Evolutionary conservation across 2,329 filamentous ascomycete species (phyloP), one percentile per base, ranked within the genome.

Genomic region (Penicillium vulpinum): DNA sequence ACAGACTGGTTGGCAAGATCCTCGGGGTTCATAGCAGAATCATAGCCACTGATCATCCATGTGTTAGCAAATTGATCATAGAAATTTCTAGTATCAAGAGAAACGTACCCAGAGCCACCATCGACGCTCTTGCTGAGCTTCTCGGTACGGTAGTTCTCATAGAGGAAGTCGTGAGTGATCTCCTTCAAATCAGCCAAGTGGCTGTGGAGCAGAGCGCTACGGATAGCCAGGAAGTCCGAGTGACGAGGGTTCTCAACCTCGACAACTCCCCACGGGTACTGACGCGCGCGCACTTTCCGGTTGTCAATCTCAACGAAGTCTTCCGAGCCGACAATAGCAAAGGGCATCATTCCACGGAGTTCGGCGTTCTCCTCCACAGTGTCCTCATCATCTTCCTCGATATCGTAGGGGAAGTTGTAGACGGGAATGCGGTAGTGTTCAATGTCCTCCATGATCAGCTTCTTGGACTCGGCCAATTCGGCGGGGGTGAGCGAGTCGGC

Each of bases 71-170:
- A 70, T 28, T 41, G 35, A 51, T 57, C 58, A 47, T 18, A 24
- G 11, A 36, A 6, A 48, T 43, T 13, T 29, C 18, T 5, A 35
- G 22, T 18, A 35, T 22, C 18, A 45, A 44, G 41, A 50, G 56
- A 60, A 59, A 91, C 92, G 69, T 90, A 96, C 92, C 87, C 86
- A 85, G 87, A 85, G 78, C 87, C 84, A 79, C 90, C 90, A 76
- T 97, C 92, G 68, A 99, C 94, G 76, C 92, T 97, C 91, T 97
- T 99, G 83, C 91, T 96, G 70, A 99, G 90, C 84, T 97, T 97
- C 90, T 99, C 94, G 73, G 94, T 99, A 91, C 94, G 92, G 85
- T 99, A 99, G 82, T 99, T 99, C 78, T 99, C 94, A 81, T 99
- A 99, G 64, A 99, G 83, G 88, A 99, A 99, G 79, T 99, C 94